A percentile compares a stretch with the other conserved stretches of the same genome.
These are phyloP conservation scores for Phialocephala subalpina DNA, from an alignment of 2,329 filamentous ascomycete genomes.

Conservation along the genomic window DNA sequence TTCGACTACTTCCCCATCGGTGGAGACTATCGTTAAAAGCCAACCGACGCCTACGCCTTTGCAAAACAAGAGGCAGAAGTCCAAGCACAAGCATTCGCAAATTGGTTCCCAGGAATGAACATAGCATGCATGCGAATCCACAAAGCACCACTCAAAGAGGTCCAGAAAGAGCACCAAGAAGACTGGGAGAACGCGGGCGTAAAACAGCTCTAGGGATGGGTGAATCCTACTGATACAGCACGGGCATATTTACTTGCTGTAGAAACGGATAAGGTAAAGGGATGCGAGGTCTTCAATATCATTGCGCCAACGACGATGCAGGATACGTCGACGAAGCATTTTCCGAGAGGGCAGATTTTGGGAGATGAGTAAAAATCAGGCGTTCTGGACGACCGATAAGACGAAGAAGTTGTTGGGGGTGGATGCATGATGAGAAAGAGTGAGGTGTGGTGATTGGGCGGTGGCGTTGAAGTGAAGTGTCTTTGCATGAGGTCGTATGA, in stretches of 20 bases:
- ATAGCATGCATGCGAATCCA: constrained; percentile 15
- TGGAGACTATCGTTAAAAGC: constrained; percentile 6
- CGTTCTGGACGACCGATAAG: constrained; percentile 8
- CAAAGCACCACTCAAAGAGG: background rate
- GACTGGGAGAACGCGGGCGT: constrained; percentile 9
- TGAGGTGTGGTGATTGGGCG: background rate
- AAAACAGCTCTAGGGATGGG: constrained; percentile 9
- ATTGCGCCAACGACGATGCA: constrained; percentile 11
- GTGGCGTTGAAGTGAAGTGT: background rate
- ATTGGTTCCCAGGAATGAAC: constrained; percentile 18
- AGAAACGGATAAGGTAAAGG: constrained; percentile 9
- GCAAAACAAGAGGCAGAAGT: constrained; percentile 5
- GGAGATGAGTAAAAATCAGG: constrained; percentile 2
- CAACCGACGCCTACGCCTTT: constrained; percentile 5
- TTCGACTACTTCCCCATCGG: constrained; percentile 13
- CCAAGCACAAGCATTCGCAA: constrained; percentile 1
- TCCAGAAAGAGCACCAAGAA: constrained; percentile 11
- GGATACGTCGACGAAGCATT: constrained; percentile 3
- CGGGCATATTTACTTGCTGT: constrained; percentile 9
- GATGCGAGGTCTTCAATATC: constrained; percentile 13
- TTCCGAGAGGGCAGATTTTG: constrained; percentile 5
- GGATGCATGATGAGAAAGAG: constrained; percentile 15
- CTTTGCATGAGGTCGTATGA: background rate
- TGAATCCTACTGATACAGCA: constrained; percentile 7
- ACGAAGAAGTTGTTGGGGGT: constrained; percentile 2